Evolutionary conservation across 2,329 filamentous ascomycete genomes (phyloP), one percentile per base, ranked within the genome.

Genomic region (Pseudopyricularia javanii): DNA sequence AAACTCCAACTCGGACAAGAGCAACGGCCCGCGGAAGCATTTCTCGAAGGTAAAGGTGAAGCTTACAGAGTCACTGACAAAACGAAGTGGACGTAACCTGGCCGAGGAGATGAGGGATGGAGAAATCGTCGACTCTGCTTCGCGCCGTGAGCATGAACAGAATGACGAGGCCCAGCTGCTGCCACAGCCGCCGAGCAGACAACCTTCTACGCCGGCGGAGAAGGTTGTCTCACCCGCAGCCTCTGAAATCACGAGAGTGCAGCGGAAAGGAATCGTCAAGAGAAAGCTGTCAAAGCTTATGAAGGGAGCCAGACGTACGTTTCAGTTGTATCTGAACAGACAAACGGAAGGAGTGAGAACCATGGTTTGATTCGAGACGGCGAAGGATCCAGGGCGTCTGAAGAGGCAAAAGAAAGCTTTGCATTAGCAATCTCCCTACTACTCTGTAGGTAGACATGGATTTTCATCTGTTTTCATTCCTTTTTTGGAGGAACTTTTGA

Each of bases 261-360:
- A 43, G 15, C 20, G 30, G 24, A 53, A 53, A 43, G 30, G 30
- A 17, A 26, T 37, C 11, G 22, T 55, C 12, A 47, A 50, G 37
- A n/a, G 20, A 8, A 50, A 50, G 32, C 30, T 55, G n/a, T 55
- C 54, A n/a, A 51, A 33, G 17, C 51, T 52, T 37, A 32, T 55
- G 14, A 55, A 47, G 33, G 54, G 54, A 7, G 54, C 54, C 37
- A 53, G 37, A 34, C 22, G 33, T 8, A 45, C 40, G 7, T 45
- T 45, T 45, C 40, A 20, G 14, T 26, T 45, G 20, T 45, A 45
- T 11, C 15, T 45, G 20, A 9, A 45, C 40, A 45, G 24, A 45
- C 11, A 24, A 24, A 15, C 22, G 24, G 12, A 45, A 24, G 40
- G 40, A 2, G 20, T 24, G 24, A 17, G 20, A 26, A 8, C 40